Evolutionary conservation across 371 early-diverging fungal genomes (phyloP).

Genomic region (Mucor racemosus): DNA sequence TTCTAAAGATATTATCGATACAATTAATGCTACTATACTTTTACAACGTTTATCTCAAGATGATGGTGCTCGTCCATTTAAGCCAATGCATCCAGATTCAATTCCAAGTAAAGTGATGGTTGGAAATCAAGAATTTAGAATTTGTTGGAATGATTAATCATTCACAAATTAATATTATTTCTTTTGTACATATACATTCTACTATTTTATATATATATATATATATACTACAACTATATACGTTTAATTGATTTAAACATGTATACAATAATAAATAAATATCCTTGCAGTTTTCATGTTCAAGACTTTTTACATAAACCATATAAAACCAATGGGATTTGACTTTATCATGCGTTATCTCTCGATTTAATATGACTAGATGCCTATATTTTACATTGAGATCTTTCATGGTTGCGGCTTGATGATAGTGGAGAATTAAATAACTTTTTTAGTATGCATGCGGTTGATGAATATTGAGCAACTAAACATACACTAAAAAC

Average conservation of each 20-base stretch:
- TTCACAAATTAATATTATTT: no score
- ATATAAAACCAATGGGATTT: no score
- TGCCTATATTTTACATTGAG: background rate
- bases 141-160: constrained; percentile 26
- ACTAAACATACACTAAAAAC: no score
- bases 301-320: no score
- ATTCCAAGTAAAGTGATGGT: constrained; percentile 34
- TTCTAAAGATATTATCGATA: constrained; percentile 48
- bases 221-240: background rate
- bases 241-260: background rate
- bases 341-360: no score
- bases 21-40: constrained; percentile 51
- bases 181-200: background rate
- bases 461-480: no score
- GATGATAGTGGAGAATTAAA: no score
- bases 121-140: constrained; percentile 31
- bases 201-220: background rate
- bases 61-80: constrained; percentile 49
- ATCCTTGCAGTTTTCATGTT: background rate
- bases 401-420: background rate
- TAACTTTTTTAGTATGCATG: no score
- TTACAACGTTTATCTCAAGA: constrained; percentile 57
- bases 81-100: constrained; percentile 18
- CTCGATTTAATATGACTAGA: background rate
- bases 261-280: background rate